phyloP scores from a whole-genome alignment of 495 filamentous ascomycete species.

The Penicillium herquei region DNA sequence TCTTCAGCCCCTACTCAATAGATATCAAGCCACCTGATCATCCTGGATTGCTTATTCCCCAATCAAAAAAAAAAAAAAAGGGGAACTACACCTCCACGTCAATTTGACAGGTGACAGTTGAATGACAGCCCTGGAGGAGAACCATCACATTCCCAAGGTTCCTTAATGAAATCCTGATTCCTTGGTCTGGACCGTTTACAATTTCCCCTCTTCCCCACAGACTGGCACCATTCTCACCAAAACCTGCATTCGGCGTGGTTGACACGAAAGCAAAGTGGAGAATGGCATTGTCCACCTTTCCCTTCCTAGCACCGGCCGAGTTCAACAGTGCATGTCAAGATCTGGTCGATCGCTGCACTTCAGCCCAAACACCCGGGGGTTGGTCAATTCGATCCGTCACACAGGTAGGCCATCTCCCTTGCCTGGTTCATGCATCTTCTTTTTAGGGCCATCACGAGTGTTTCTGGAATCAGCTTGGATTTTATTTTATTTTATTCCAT shows the following conservation, averaged over 20 bases:
- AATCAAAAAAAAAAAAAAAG: too few relatives aligned
- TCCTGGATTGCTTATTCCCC: too few relatives aligned
- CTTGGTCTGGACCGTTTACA: too few relatives aligned
- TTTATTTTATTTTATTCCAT: too few relatives aligned
- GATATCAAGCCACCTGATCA: neutral
- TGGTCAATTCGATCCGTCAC: slow-evolving; percentile 33
- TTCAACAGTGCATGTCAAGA: slow-evolving; percentile 61
- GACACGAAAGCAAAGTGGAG: slow-evolving; percentile 7
- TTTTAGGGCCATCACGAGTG: neutral
- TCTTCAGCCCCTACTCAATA: neutral
- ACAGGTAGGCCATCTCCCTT: slow-evolving; percentile 28
- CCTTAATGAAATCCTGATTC: too few relatives aligned
- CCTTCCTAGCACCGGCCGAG: slow-evolving; percentile 57
- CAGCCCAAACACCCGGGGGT: slow-evolving; percentile 15
- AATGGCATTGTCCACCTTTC: slow-evolving; percentile 33
- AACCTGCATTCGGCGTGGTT: slow-evolving; percentile 23
- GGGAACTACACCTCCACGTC: too few relatives aligned
- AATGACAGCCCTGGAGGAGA: too few relatives aligned
- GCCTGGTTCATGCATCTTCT: slow-evolving; percentile 9
- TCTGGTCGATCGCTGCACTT: slow-evolving; percentile 45
- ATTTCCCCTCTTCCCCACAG: neutral
- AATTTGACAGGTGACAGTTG: too few relatives aligned
- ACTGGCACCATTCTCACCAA: neutral
- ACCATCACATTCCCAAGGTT: too few relatives aligned
- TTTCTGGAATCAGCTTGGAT: slow-evolving; percentile 3